Evolutionary conservation across 768 basidiomycete species (phyloP), one percentile per base, ranked within the genome.

Genomic region (Macrolepiota fuliginosa): DNA sequence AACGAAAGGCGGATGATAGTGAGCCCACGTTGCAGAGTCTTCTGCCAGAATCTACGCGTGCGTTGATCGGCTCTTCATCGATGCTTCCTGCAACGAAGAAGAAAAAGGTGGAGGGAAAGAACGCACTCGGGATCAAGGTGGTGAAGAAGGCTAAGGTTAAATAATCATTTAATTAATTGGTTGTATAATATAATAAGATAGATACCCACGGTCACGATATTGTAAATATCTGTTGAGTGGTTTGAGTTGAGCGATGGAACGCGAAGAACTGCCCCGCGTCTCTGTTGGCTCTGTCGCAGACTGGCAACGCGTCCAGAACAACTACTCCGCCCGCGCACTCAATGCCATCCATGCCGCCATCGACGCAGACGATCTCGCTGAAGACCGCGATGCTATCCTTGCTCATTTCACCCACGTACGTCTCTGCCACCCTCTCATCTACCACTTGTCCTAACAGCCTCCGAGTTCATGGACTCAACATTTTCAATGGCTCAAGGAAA

Each of bases 1-100:
- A 95, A 76, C 86, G 93, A 56, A 94, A 93, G 70, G 92, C 92
- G 5, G 91, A 87, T 25, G 85, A 86, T n/a, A 70, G 81, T 22
- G 92, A 94, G 66, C 92, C 92, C 1, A 82, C 86, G 12, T 69
- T 92, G 61, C 80, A 85, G 60, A 86, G 81, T 59, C 77, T 94
- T 0, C 75, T 94, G 35, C 85, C 90, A 2, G 88, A 88, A 52
- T 80, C 85, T 22, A 81, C 86, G 5, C 81, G 83, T 35, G 76
- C 83, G n/a, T 69, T 90, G 62, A 81, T 91, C 22, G 73, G 71
- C 19, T 73, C 83, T 32, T 71, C 76, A 1, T 72, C 76, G 22
- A 69, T 74, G 13, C 68, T 77, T 19, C 74, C 77, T 2, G 65
- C 63, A 3, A 69, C 76, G 9, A 67, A 74, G 35, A 88, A 88